Evolutionary conservation across 169 alveolate genomes (phyloP).

Genomic region (Cryptosporidium viatorum): DNA sequence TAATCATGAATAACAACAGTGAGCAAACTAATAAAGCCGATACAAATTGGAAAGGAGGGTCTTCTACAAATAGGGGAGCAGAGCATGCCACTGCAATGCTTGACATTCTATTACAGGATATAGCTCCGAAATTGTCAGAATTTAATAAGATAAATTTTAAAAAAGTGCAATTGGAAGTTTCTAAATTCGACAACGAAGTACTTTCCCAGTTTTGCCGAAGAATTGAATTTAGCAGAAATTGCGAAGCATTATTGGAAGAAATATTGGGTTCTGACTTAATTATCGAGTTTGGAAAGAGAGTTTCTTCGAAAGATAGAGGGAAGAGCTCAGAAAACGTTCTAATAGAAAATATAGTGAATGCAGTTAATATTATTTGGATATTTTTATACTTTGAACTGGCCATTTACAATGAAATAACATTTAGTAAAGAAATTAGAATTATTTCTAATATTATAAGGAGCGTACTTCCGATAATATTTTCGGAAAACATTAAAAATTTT

Average conservation of each 20-base stretch:
- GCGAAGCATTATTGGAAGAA: slow-evolving; percentile 16
- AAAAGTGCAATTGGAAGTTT: not conserved
- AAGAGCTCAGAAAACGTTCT: slow-evolving; percentile 8
- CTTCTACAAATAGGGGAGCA: not conserved
- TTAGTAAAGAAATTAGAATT: slow-evolving; percentile 37
- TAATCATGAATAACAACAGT: not conserved
- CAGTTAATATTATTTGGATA: slow-evolving; percentile 6
- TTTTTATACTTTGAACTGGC: slow-evolving; percentile 11
- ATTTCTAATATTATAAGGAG: slow-evolving; percentile 18
- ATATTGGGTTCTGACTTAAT: slow-evolving; percentile 18
- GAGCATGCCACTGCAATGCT: not conserved
- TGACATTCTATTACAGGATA: not conserved
- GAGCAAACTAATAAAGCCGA: not conserved
- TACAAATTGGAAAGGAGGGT: not conserved
- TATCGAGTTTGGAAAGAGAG: slow-evolving; percentile 37
- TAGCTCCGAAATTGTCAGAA: slow-evolving; percentile 9
- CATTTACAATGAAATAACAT: slow-evolving; percentile 10
- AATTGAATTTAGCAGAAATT: slow-evolving; percentile 7
- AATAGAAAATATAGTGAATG: not conserved
- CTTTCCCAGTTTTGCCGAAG: not conserved
- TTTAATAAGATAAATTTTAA: slow-evolving; percentile 19
- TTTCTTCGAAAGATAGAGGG: not conserved
- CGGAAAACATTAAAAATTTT: slow-evolving; percentile 6
- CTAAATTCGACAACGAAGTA: not conserved
- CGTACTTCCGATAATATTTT: slow-evolving; percentile 14